These are phyloP conservation scores for Sporothrix brasiliensis DNA, from an alignment of 2,329 filamentous ascomycete genomes.

Conservation along the genomic window DNA sequence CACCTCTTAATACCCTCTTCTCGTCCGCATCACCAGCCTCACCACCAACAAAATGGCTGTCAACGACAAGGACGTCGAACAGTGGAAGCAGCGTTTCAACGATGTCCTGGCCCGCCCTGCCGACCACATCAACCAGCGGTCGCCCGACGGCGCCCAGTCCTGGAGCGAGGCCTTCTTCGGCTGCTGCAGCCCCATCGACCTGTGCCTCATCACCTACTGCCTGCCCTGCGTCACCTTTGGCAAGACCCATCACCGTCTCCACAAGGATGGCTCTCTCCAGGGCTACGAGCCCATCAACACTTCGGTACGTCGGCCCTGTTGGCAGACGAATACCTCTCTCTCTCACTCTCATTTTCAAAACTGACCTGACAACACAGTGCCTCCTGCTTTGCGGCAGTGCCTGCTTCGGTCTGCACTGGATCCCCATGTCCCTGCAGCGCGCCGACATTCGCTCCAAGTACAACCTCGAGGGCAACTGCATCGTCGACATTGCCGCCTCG, in stretches of 20 bases:
- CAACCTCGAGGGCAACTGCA: conserved; percentile 50
- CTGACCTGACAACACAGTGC: conserved; percentile 42
- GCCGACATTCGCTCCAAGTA: conserved; percentile 51
- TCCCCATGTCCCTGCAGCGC: conserved; percentile 52
- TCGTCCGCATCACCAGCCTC: background rate
- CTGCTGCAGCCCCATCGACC: conserved; percentile 51
- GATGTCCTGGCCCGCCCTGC: conserved; percentile 48
- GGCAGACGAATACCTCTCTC: background rate
- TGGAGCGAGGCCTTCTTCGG: conserved; percentile 50
- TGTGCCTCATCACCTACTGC: conserved; percentile 52
- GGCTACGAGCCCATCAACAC: conserved; percentile 54
- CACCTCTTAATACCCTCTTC: background rate
- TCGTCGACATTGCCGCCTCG: conserved; percentile 48
- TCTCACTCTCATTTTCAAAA: no score
- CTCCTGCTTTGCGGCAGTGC: conserved; percentile 49
- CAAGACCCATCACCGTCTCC: conserved; percentile 53
- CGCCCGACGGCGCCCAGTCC: conserved; percentile 44
- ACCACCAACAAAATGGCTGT: conserved; percentile 40
- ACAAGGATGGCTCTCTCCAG: conserved; percentile 46
- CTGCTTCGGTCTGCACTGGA: conserved; percentile 48
- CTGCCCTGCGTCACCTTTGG: conserved; percentile 54
- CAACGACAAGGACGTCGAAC: conserved; percentile 49
- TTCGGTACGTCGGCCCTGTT: conserved; percentile 41
- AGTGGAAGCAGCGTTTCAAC: conserved; percentile 52
- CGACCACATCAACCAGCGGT: conserved; percentile 50